phyloP scores from a whole-genome alignment of 768 basidiomycete genomes.

The Melanogaster broomeanus region DNA sequence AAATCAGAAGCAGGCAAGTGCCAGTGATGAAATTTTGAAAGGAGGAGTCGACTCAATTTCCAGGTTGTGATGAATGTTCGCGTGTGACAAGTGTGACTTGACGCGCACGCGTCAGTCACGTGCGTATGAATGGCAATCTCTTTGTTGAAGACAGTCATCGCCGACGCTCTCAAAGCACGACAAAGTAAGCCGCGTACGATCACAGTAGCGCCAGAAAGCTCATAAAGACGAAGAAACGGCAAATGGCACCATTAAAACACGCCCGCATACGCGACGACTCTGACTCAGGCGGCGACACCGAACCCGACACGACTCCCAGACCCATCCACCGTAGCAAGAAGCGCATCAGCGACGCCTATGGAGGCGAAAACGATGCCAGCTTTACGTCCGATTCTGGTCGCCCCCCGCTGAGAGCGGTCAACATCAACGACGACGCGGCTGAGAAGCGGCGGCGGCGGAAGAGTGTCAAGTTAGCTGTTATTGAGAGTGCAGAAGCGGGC shows the following conservation, averaged over 20 bases:
- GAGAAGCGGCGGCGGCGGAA: conserved; percentile 84
- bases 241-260: conserved; percentile 26
- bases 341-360: conserved; percentile 51
- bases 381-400: conserved; percentile 40
- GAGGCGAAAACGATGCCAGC: conserved; percentile 35
- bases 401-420: conserved; percentile 41
- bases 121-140: conserved; percentile 18
- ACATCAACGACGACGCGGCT: conserved; percentile 80
- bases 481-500: conserved; percentile 59
- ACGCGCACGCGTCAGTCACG: conserved; percentile 32
- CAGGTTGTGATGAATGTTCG: no score
- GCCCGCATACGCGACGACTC: conserved; percentile 15
- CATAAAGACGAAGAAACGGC: not conserved
- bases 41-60: no score
- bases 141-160: conserved; percentile 31
- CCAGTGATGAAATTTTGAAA: no score
- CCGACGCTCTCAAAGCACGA: conserved; percentile 1
- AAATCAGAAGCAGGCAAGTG: no score
- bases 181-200: not conserved
- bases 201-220: not conserved
- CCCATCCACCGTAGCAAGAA: conserved; percentile 32
- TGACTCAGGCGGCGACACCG: conserved; percentile 32
- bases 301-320: conserved; percentile 34
- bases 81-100: conserved; percentile 21
- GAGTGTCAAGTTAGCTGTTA: conserved; percentile 63